Evolutionary conservation across 2,329 filamentous ascomycete species (phyloP).

Genomic region (Triangularia setosa): DNA sequence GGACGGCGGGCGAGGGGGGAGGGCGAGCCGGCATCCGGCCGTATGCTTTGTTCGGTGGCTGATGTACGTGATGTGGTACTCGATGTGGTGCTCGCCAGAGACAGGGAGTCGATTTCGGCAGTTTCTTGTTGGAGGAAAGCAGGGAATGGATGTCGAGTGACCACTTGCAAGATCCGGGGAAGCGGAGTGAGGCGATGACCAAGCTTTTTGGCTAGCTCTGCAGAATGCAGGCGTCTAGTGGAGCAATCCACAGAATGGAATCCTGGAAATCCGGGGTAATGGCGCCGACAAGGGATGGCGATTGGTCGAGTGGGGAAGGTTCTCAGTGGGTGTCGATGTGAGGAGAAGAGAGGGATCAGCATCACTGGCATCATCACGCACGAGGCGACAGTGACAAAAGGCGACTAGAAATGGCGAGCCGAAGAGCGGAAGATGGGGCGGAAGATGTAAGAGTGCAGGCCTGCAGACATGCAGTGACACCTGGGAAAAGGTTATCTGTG

Average conservation of each 20-base stretch:
- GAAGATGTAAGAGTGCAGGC: background rate
- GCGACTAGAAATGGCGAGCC: background rate
- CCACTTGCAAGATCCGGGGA: background rate
- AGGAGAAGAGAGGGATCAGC: constrained; percentile 5
- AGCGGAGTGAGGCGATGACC: background rate
- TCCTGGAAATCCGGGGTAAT: background rate
- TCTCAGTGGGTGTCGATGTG: background rate
- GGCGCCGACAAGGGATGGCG: background rate
- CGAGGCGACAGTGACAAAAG: background rate
- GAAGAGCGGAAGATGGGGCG: background rate
- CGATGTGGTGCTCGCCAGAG: background rate
- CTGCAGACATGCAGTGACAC: background rate
- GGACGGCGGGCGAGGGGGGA: background rate
- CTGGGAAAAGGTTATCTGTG: background rate
- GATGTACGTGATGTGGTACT: background rate
- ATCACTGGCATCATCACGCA: constrained; percentile 3
- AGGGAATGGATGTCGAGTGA: background rate
- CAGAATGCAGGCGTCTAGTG: background rate
- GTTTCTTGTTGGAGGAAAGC: background rate
- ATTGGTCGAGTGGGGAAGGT: background rate
- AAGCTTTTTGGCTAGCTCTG: background rate
- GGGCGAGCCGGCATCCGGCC: background rate
- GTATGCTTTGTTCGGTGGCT: background rate
- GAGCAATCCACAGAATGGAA: background rate
- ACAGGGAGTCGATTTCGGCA: background rate